phyloP scores from a whole-genome alignment of 2,329 filamentous ascomycete genomes.

The Phaeosphaeria sp. region DNA sequence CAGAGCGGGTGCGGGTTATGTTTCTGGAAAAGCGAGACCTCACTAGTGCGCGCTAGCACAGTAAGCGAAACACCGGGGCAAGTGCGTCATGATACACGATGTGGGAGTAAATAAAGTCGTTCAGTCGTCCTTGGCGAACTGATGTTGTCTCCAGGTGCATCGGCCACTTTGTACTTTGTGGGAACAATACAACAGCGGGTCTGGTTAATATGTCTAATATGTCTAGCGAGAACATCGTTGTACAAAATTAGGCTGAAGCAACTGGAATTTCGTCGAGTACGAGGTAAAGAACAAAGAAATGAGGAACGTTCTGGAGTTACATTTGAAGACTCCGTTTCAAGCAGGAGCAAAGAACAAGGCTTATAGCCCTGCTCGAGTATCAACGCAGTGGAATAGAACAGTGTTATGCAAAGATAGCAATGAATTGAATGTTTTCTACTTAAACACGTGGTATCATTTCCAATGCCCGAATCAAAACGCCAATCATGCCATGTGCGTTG shows the following conservation, averaged over 20 bases:
- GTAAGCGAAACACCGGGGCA: constrained; percentile 20
- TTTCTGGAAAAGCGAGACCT: constrained; percentile 19
- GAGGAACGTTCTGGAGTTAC: too few species aligned
- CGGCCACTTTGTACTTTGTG: too few species aligned
- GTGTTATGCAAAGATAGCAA: neutral
- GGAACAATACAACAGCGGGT: too few species aligned
- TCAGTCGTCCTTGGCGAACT: neutral
- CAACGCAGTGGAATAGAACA: neutral
- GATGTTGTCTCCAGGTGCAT: too few species aligned
- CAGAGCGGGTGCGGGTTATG: constrained; percentile 19
- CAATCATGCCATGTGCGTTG: constrained; percentile 2
- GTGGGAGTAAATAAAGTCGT: neutral
- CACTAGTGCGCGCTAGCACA: constrained; percentile 28
- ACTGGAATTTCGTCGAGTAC: too few species aligned
- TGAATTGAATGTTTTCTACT: neutral
- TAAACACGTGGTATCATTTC: constrained; percentile 15
- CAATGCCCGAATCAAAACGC: constrained; percentile 1
- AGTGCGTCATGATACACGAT: constrained; percentile 1
- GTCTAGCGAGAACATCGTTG: neutral
- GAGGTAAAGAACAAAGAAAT: too few species aligned
- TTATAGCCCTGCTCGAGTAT: neutral
- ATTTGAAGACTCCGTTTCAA: too few species aligned
- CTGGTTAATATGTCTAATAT: neutral
- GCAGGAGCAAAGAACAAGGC: too few species aligned
- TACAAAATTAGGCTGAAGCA: neutral